A percentile compares a stretch with the other conserved stretches of the same genome.
These are phyloP conservation scores for Lichtheimia ramosa DNA, from an alignment of 371 early-diverging fungal species.

Conservation along the genomic window DNA sequence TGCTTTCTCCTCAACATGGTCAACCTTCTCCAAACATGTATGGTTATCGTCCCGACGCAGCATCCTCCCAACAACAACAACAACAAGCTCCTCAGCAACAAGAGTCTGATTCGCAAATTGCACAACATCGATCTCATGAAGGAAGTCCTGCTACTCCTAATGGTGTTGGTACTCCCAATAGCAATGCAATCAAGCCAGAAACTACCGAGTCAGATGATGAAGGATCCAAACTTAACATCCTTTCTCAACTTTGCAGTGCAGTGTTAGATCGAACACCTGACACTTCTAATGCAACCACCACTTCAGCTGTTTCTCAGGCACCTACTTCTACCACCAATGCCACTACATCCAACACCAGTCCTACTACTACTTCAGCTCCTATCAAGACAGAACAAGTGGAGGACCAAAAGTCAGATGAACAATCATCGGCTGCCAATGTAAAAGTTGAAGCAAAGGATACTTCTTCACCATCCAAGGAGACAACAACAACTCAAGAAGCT, in stretches of 20 bases:
- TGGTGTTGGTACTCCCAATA: constrained; percentile 10
- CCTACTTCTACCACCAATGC: too few species aligned
- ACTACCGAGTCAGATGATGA: constrained; percentile 44
- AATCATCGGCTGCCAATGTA: too few species aligned
- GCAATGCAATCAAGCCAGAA: constrained; percentile 1
- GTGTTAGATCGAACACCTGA: constrained; percentile 28
- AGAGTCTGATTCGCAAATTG: constrained; percentile 3
- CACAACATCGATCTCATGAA: constrained; percentile 10
- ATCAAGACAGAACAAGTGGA: too few species aligned
- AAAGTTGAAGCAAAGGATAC: too few species aligned
- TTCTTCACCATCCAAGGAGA: too few species aligned
- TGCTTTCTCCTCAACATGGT: constrained; percentile 31
- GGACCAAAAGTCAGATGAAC: too few species aligned
- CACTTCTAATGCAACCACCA: not conserved
- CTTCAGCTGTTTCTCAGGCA: too few species aligned
- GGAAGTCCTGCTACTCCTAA: constrained; percentile 14
- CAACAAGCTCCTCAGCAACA: constrained; percentile 21
- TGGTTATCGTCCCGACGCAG: constrained; percentile 8
- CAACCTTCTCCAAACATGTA: constrained; percentile 19
- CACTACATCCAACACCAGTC: too few species aligned
- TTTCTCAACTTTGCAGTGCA: constrained; percentile 49
- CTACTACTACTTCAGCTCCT: too few species aligned
- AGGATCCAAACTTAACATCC: constrained; percentile 42
- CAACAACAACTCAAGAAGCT: too few species aligned
- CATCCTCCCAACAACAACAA: constrained; percentile 13